phyloP scores from a whole-genome alignment of 2,329 filamentous ascomycete genomes.

The Aspergillus eucalypticola region DNA sequence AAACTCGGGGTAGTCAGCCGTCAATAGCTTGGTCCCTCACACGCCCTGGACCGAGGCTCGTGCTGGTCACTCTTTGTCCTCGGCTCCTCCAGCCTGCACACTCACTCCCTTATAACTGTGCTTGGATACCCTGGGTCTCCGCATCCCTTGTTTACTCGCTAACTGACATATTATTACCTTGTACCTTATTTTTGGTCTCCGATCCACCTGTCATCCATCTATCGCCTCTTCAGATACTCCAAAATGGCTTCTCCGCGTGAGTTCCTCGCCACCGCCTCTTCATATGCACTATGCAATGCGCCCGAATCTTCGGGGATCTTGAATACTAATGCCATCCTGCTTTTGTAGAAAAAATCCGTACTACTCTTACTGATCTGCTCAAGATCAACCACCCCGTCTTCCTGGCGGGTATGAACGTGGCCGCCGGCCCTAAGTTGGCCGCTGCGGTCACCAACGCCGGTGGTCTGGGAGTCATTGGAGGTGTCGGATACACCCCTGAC shows the following conservation, averaged over 20 bases:
- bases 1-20: not conserved
- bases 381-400: constrained; percentile 96
- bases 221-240: constrained; percentile 5
- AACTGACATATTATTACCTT: not conserved
- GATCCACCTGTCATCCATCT: constrained; percentile 11
- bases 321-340: not conserved
- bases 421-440: constrained; percentile 91
- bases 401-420: constrained; percentile 98
- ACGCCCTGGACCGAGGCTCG: constrained; percentile 17
- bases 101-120: constrained; percentile 12
- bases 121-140: constrained; percentile 1
- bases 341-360: constrained; percentile 79
- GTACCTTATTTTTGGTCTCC: constrained; percentile 4
- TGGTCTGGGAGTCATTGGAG: constrained; percentile 93
- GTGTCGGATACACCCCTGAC: constrained; percentile 87
- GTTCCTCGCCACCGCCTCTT: constrained; percentile 36
- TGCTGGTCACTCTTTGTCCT: constrained; percentile 11
- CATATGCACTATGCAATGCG: constrained; percentile 22
- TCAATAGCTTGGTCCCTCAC: not conserved
- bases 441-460: constrained; percentile 97
- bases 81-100: constrained; percentile 12
- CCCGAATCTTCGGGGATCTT: constrained; percentile 1
- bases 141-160: not conserved
- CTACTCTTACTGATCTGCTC: constrained; percentile 90
- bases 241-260: constrained; percentile 79